These are phyloP conservation scores for Geotrichum restrictum DNA, from an alignment of 1,139 yeast species.

Conservation along the genomic window DNA sequence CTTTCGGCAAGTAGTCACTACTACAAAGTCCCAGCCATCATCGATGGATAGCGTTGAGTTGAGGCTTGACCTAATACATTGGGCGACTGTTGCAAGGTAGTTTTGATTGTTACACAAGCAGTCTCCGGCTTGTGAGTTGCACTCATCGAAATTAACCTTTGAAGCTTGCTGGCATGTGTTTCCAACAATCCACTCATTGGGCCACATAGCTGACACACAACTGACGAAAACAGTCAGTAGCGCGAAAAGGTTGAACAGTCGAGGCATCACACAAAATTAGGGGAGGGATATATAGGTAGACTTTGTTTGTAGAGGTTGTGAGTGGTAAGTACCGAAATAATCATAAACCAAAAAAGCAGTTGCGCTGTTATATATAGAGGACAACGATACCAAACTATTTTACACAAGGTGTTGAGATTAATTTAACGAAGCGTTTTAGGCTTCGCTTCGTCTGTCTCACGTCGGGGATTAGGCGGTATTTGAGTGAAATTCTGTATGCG, in stretches of 20 bases:
- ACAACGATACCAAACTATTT: not conserved
- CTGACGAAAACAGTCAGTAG: conserved; percentile 2
- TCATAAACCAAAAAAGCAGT: no score
- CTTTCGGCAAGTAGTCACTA: conserved; percentile 27
- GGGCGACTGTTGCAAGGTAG: conserved; percentile 37
- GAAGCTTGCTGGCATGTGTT: conserved; percentile 35
- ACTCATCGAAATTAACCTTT: conserved; percentile 30
- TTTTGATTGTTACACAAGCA: conserved; percentile 36
- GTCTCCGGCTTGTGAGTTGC: conserved; percentile 31
- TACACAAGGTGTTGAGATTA: not conserved
- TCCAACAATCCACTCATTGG: conserved; percentile 35
- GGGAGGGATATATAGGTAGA: not conserved
- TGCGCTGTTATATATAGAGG: not conserved
- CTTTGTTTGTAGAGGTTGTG: no score
- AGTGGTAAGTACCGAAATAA: no score
- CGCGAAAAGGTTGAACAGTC: not conserved
- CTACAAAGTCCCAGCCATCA: conserved; percentile 36
- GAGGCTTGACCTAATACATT: conserved; percentile 27
- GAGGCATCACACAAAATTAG: not conserved
- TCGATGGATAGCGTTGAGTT: conserved; percentile 13
- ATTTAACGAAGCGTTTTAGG: no score
- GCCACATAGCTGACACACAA: conserved; percentile 33
- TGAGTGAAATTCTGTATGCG: no score
- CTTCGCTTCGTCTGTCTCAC: no score
- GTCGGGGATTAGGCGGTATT: no score